phyloP scores from a whole-genome alignment of 2,329 filamentous ascomycete genomes.

The Zasmidium angulare region DNA sequence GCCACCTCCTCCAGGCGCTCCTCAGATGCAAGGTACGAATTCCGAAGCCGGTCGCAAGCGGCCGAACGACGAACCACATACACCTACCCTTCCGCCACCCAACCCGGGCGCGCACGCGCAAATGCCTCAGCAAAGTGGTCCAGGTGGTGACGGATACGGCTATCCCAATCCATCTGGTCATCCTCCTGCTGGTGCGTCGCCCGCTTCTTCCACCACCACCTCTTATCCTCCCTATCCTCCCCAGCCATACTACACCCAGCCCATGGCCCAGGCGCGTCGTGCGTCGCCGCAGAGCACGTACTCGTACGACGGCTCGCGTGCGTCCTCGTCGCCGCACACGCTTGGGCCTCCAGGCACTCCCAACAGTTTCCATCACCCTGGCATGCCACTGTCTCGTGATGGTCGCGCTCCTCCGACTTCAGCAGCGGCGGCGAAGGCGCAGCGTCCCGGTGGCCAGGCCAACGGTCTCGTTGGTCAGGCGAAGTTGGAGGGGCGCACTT shows the following conservation, averaged over 20 bases:
- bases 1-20: slow-evolving; percentile 22
- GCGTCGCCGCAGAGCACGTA: slow-evolving; percentile 44
- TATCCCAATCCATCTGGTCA: slow-evolving; percentile 47
- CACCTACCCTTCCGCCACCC: slow-evolving; percentile 50
- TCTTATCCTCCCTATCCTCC: slow-evolving; percentile 30
- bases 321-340: slow-evolving; percentile 44
- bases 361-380: slow-evolving; percentile 31
- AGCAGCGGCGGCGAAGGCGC: slow-evolving; percentile 17
- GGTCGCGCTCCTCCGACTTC: slow-evolving; percentile 41
- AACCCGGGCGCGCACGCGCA: slow-evolving; percentile 46
- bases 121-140: slow-evolving; percentile 25
- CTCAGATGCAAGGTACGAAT: slow-evolving; percentile 13
- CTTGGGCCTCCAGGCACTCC: slow-evolving; percentile 17
- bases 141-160: slow-evolving; percentile 31
- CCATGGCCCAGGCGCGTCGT: slow-evolving; percentile 36
- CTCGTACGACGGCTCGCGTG: slow-evolving; percentile 42
- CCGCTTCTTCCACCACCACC: slow-evolving; percentile 41
- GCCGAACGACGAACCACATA: slow-evolving; percentile 50
- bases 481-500: slow-evolving; percentile 41
- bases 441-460: slow-evolving; percentile 29
- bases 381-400: slow-evolving; percentile 27
- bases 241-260: slow-evolving; percentile 40
- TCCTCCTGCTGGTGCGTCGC: slow-evolving; percentile 45
- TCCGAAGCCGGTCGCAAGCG: slow-evolving; percentile 45
- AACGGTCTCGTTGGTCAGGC: slow-evolving; percentile 27